Evolutionary conservation across 1,284 basidiomycete genomes (phyloP).

Genomic region (Apiotrichum mycotoxinovorans): DNA sequence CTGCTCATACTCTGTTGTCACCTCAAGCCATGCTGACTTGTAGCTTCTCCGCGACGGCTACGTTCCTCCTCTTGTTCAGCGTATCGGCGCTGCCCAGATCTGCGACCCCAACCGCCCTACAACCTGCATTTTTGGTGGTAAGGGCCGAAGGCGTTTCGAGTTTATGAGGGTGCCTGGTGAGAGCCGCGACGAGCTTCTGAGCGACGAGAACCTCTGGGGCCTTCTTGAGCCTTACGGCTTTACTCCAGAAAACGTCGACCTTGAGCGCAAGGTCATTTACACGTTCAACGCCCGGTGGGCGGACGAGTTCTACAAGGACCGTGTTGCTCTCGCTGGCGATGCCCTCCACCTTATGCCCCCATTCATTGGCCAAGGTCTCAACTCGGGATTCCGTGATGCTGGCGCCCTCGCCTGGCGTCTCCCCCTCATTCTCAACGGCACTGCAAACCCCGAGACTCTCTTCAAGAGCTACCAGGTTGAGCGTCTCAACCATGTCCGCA

Average conservation of each 20-base stretch:
- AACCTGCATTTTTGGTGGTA: slow-evolving; percentile 17
- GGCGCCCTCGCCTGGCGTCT: slow-evolving; percentile 22
- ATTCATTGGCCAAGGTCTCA: slow-evolving; percentile 28
- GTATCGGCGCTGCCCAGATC: slow-evolving; percentile 15
- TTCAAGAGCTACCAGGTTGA: slow-evolving; percentile 21
- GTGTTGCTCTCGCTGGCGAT: slow-evolving; percentile 19
- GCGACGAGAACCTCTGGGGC: slow-evolving; percentile 15
- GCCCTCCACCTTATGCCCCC: slow-evolving; percentile 25
- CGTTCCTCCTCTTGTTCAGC: slow-evolving; percentile 1
- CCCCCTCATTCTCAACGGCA: slow-evolving; percentile 14
- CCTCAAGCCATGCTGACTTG: too few species aligned
- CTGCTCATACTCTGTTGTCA: neutral
- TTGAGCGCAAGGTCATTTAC: slow-evolving; percentile 26
- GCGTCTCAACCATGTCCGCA: slow-evolving; percentile 16
- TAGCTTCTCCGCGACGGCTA: slow-evolving; percentile 13
- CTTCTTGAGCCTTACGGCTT: slow-evolving; percentile 17
- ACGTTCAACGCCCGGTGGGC: slow-evolving; percentile 25
- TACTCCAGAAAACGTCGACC: slow-evolving; percentile 16
- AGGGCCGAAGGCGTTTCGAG: slow-evolving; percentile 20
- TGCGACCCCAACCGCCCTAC: slow-evolving; percentile 25
- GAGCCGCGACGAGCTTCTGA: slow-evolving; percentile 9
- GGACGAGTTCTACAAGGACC: slow-evolving; percentile 19
- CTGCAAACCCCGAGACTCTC: slow-evolving; percentile 2
- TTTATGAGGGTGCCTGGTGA: slow-evolving; percentile 24
- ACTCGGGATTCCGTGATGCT: slow-evolving; percentile 26